phyloP scores from a whole-genome alignment of 1,139 yeast species.

The Geotrichum reessii region DNA sequence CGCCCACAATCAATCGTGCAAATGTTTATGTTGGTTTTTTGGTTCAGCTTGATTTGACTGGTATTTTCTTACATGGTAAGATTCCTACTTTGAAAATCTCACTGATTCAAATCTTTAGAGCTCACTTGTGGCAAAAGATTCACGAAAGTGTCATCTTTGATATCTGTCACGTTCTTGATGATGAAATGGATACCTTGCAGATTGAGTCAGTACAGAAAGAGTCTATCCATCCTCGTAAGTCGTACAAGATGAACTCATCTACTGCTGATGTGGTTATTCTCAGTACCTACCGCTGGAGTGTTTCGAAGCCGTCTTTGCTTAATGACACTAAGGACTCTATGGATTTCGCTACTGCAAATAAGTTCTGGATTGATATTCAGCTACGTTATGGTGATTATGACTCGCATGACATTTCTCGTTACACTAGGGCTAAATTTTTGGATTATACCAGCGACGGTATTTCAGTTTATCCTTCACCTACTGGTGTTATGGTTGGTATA shows the following conservation, averaged over 20 bases:
- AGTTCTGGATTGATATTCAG: conserved; percentile 94
- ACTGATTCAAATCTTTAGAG: conserved; percentile 90
- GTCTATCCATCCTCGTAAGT: conserved; percentile 93
- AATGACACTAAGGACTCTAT: conserved; percentile 41
- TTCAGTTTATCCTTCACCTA: conserved; percentile 85
- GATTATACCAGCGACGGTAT: conserved; percentile 88
- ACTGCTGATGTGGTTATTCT: conserved; percentile 83
- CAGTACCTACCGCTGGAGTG: conserved; percentile 77
- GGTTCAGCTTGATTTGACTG: conserved; percentile 93
- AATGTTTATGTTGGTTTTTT: conserved; percentile 96
- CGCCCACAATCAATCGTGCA: conserved; percentile 96
- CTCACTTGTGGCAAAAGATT: conserved; percentile 98
- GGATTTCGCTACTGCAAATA: conserved; percentile 50
- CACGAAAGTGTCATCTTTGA: conserved; percentile 95
- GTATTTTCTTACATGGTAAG: conserved; percentile 94
- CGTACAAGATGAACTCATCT: conserved; percentile 94
- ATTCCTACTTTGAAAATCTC: conserved; percentile 96
- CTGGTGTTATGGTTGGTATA: conserved; percentile 84
- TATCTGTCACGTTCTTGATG: conserved; percentile 84
- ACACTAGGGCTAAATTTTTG: conserved; percentile 84
- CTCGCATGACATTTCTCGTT: conserved; percentile 92
- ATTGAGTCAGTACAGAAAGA: conserved; percentile 85
- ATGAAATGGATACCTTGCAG: conserved; percentile 75
- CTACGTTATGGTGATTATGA: conserved; percentile 95
- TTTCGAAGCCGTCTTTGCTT: conserved; percentile 74